phyloP scores from a whole-genome alignment of 202 grass and related monocot genomes.

The Eragrostis tef region DNA sequence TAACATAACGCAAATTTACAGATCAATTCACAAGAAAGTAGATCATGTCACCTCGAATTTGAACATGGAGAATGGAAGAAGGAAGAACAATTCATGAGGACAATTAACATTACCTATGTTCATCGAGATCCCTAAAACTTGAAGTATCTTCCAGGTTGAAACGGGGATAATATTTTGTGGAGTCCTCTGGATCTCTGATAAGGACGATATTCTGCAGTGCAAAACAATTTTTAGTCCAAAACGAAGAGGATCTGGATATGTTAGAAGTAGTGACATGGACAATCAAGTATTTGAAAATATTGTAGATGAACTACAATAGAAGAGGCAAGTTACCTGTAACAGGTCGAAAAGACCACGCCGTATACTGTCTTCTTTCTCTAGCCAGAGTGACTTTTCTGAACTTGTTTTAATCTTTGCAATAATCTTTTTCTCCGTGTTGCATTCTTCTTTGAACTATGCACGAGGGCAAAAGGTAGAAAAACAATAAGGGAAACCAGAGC shows the following conservation, averaged over 20 bases:
- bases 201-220: constrained; percentile 88
- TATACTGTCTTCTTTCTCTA: constrained; percentile 85
- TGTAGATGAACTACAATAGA: constrained; percentile 15
- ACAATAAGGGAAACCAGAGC: constrained; percentile 17
- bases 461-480: constrained; percentile 12
- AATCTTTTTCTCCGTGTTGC: constrained; percentile 98
- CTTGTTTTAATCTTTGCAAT: constrained; percentile 76
- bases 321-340: constrained; percentile 63
- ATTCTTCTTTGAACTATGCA: constrained; percentile 97
- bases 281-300: constrained; percentile 24
- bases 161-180: constrained; percentile 86
- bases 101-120: constrained; percentile 71
- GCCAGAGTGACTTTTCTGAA: constrained; percentile 82
- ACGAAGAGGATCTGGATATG: background rate
- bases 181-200: constrained; percentile 89
- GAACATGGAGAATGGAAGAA: constrained; percentile 33
- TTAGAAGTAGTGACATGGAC: constrained; percentile 16
- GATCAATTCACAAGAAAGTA: background rate
- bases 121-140: constrained; percentile 89
- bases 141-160: constrained; percentile 95
- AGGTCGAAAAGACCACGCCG: constrained; percentile 75
- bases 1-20: constrained; percentile 30
- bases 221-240: constrained; percentile 18
- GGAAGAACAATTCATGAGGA: constrained; percentile 17
- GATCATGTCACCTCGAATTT: constrained; percentile 14